phyloP scores from a whole-genome alignment of 495 filamentous ascomycete species.

The Glutinoglossum americanum region DNA sequence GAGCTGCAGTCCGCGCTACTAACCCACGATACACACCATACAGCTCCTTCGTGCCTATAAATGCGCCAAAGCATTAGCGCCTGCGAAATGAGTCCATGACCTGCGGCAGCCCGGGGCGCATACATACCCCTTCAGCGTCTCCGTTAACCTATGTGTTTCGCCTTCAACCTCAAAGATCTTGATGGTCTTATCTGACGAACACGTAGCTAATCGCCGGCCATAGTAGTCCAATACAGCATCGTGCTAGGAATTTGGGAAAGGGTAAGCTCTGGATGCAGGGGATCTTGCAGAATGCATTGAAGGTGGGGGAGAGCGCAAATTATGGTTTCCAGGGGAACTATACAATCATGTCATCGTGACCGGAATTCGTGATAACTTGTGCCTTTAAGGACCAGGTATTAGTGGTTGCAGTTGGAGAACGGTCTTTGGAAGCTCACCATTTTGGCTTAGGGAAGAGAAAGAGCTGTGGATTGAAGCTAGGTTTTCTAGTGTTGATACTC shows the following conservation, averaged over 20 bases:
- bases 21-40: conserved; percentile 91
- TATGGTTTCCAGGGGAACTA: conserved; percentile 18
- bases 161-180: conserved; percentile 98
- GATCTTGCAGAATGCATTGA: neutral
- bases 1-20: conserved; percentile 10
- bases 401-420: neutral
- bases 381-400: conserved; percentile 24
- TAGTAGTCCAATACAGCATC: conserved; percentile 98
- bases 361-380: conserved; percentile 73
- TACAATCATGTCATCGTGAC: conserved; percentile 99
- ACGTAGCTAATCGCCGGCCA: conserved; percentile 86
- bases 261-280: neutral
- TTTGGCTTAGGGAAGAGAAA: neutral
- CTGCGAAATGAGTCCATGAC: neutral
- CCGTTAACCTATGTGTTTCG: conserved; percentile 69
- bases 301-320: neutral
- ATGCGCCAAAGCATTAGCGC: neutral
- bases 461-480: neutral
- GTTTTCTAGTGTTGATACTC: neutral
- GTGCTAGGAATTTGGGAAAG: conserved; percentile 32
- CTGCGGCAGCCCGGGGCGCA: neutral
- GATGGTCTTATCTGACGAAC: conserved; percentile 93
- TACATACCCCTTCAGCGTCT: conserved; percentile 81
- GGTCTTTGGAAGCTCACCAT: neutral
- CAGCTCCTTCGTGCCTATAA: conserved; percentile 72